Base-by-base conservation (phyloP, 768 basidiomycete genomes). In the Tulasnella sp. region DNA sequence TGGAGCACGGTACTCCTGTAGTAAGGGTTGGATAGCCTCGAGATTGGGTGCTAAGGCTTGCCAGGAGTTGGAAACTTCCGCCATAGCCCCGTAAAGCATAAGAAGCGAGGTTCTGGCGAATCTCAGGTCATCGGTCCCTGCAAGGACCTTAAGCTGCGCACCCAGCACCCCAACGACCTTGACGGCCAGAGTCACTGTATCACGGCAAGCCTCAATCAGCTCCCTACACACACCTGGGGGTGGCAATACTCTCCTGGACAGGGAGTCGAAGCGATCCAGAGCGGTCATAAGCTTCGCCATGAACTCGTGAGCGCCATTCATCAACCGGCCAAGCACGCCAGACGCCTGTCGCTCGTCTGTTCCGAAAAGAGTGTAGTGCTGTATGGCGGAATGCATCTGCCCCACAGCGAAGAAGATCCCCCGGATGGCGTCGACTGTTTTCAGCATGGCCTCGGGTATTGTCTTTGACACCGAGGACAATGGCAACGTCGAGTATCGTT, bases 391-490 rank as follows among this genome's bases (percentile, higher is more conserved):
- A 82, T 97, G 93, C 61, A 98, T 89, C 84, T 98, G 96, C 57
- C 93, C 94, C 80, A 95, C 87, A 3, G 95, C 92, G 83, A 98
- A 99, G 51, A 98, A 88, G 77, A 99, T 91, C 32, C 93, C 95
- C 37, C 98, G 91, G 70, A 94, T 91, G n/a, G 92, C 91, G 82
- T 99, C 95, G 67, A 95, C 88, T 61, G 97, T 86, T 55, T 86
- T 87, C 29, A 90, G 84, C 10, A 99, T 86, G 18, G 92, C 85
- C 20, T 87, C 85, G 0, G 96, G 93, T 11, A 98, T 88, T 26
- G 90, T 87, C 80, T 88, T 89, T 26, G 90, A 87, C 42, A 90
- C 87, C 10, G 87, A 85, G 42, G 89, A 88, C 0, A 86, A 85
- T 1, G 92, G 92, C 5, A 95, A 85, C 42, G 91, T 90, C 2